These are phyloP conservation scores for Cryptococcus depauperatus DNA, from an alignment of 1,284 basidiomycete species.

Conservation along the genomic window DNA sequence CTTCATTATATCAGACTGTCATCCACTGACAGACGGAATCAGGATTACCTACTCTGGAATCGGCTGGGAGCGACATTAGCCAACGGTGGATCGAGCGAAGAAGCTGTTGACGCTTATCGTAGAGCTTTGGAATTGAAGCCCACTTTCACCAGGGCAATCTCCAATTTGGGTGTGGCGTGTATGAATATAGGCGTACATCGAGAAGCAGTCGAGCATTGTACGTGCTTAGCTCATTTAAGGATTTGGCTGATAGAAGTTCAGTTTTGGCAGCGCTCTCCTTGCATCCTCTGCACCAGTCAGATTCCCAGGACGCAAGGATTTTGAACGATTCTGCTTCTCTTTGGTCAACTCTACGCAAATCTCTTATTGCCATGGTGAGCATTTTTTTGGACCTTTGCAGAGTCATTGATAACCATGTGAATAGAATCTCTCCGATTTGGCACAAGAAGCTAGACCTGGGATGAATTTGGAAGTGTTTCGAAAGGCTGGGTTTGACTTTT, in stretches of 20 bases:
- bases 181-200: slow-evolving; percentile 86
- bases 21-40: slow-evolving; percentile 5
- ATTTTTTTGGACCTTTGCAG: background rate
- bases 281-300: slow-evolving; percentile 49
- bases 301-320: slow-evolving; percentile 11
- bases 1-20: background rate
- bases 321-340: slow-evolving; percentile 54
- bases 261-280: slow-evolving; percentile 82
- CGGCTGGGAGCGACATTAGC: slow-evolving; percentile 89
- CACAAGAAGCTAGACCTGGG: slow-evolving; percentile 48
- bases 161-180: slow-evolving; percentile 96
- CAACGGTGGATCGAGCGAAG: slow-evolving; percentile 90
- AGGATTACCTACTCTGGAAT: slow-evolving; percentile 97
- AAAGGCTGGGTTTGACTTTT: slow-evolving; percentile 77
- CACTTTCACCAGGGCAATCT: slow-evolving; percentile 93
- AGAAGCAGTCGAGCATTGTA: slow-evolving; percentile 88
- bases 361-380: slow-evolving; percentile 69
- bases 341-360: slow-evolving; percentile 85
- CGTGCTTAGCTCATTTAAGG: slow-evolving; percentile 8
- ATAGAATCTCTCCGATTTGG: slow-evolving; percentile 50
- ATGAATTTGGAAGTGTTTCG: slow-evolving; percentile 62
- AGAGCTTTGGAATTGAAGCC: slow-evolving; percentile 89
- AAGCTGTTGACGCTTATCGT: slow-evolving; percentile 89
- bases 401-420: background rate
- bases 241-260: slow-evolving; percentile 5